Conservation (phyloP, 2,329 filamentous ascomycete species). For the Fusarium neocosmosporiellum region DNA sequence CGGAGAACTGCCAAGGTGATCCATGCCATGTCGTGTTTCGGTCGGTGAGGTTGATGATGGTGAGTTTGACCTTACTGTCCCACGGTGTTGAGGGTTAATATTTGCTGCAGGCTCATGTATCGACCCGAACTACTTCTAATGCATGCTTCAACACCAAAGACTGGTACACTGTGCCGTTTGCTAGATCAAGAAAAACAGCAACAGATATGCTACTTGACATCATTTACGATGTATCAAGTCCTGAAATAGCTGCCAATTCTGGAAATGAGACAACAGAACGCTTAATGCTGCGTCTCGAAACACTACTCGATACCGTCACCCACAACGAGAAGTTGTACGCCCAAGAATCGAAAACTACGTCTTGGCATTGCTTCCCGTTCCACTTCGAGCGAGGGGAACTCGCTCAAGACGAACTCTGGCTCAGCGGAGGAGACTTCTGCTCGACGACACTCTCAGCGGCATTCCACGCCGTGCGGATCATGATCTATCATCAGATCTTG, state of each 20-base stretch:
- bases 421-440: background rate
- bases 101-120: background rate
- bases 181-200: background rate
- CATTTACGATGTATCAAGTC: background rate
- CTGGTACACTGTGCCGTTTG: background rate
- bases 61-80: background rate
- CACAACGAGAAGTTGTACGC: background rate
- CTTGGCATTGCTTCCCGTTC: background rate
- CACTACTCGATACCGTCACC: background rate
- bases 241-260: too few species aligned
- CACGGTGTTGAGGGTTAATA: background rate
- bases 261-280: too few species aligned
- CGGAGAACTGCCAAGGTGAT: background rate
- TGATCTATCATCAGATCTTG: background rate
- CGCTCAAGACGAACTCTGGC: background rate
- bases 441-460: background rate
- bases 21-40: background rate
- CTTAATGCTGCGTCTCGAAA: background rate
- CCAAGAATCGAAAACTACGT: background rate
- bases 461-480: background rate
- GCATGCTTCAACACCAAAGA: background rate
- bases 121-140: background rate
- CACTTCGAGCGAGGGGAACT: rapidly evolving
- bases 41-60: background rate
- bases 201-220: background rate